Percentiles rank a stretch among this genome's conserved stretches.
phyloP scores from a whole-genome alignment of 83 land plant genomes.

The Picea abies region DNA sequence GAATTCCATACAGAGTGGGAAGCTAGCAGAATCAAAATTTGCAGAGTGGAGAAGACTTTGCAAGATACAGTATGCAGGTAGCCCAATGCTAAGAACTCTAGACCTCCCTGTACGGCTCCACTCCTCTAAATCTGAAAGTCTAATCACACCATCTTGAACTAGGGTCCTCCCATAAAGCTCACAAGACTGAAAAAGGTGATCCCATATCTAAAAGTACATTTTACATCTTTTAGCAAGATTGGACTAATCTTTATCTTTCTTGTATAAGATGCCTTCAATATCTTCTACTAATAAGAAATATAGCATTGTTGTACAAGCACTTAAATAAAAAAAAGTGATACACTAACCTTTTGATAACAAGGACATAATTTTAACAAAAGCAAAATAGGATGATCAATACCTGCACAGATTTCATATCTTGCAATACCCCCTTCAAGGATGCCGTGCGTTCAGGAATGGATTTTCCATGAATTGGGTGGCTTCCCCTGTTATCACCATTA shows the following conservation, averaged over 20 bases:
- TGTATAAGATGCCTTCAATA: slow-evolving; percentile 12
- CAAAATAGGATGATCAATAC: slow-evolving; percentile 16
- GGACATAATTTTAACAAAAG: neutral
- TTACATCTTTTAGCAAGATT: neutral
- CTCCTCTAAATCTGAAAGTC: slow-evolving; percentile 62
- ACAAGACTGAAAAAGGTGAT: slow-evolving; percentile 76
- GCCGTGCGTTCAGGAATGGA: slow-evolving; percentile 31
- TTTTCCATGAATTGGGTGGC: slow-evolving; percentile 14
- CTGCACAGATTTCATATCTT: slow-evolving; percentile 54
- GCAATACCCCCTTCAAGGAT: slow-evolving; percentile 44
- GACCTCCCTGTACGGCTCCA: slow-evolving; percentile 57
- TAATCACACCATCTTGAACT: slow-evolving; percentile 64
- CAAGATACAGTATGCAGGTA: slow-evolving; percentile 80
- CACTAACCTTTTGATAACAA: neutral
- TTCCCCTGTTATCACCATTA: neutral
- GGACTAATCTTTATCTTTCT: slow-evolving; percentile 11
- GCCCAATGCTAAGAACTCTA: slow-evolving; percentile 60
- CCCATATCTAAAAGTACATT: slow-evolving; percentile 70
- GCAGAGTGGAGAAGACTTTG: slow-evolving; percentile 74
- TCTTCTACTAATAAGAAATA: neutral
- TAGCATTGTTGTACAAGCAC: neutral
- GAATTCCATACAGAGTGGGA: slow-evolving; percentile 67
- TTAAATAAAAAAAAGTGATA: neutral
- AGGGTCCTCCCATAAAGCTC: slow-evolving; percentile 65
- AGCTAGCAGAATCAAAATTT: slow-evolving; percentile 61